Conservation (phyloP, 192 early-diverging fungal genomes). For the Backusella australiensis region DNA sequence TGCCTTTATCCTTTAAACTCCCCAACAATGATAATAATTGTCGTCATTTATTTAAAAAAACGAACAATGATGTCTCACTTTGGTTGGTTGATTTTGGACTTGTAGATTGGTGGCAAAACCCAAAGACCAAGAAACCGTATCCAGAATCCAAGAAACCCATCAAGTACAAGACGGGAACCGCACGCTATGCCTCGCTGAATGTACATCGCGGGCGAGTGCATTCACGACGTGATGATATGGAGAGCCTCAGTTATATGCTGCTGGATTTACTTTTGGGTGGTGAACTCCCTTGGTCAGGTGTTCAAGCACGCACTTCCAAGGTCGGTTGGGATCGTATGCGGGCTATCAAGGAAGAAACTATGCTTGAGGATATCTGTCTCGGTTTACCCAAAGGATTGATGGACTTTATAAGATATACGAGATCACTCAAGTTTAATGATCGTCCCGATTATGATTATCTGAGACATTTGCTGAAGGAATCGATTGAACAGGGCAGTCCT, state of each 20-base stretch:
- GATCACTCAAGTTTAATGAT: conserved; percentile 72
- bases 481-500: not conserved
- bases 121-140: conserved; percentile 40
- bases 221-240: conserved; percentile 82
- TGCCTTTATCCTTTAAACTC: conserved; percentile 22
- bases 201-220: conserved; percentile 83
- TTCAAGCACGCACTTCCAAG: conserved; percentile 75
- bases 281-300: conserved; percentile 80
- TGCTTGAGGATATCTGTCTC: conserved; percentile 70
- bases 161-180: conserved; percentile 68
- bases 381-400: conserved; percentile 73
- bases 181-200: conserved; percentile 82
- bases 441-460: conserved; percentile 81
- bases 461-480: conserved; percentile 33
- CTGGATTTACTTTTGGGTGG: conserved; percentile 71
- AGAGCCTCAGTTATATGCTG: conserved; percentile 80
- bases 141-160: conserved; percentile 35
- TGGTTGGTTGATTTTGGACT: conserved; percentile 54
- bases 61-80: not conserved
- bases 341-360: conserved; percentile 71
- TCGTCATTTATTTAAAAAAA: not conserved
- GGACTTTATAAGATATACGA: conserved; percentile 67
- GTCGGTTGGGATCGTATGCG: conserved; percentile 86
- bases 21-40: not conserved
- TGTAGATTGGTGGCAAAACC: conserved; percentile 44